Evolutionary conservation across 495 filamentous ascomycete genomes (phyloP).

Genomic region (Penicillium fimorum): DNA sequence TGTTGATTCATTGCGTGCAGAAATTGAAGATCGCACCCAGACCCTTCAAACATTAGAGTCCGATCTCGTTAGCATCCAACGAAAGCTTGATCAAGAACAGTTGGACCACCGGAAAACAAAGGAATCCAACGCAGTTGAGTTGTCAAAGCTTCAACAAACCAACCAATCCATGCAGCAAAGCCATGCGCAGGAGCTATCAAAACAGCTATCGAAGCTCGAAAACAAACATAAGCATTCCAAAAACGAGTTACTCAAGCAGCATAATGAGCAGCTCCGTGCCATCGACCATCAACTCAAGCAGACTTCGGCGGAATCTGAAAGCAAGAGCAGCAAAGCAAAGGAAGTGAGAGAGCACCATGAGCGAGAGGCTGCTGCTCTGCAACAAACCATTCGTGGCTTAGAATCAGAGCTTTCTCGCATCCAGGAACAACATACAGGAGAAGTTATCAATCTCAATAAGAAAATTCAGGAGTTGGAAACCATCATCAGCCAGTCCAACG

Average conservation of each 20-base stretch:
- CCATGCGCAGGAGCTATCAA: slow-evolving; percentile 59
- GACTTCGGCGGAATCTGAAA: slow-evolving; percentile 52
- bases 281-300: slow-evolving; percentile 48
- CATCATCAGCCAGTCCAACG: slow-evolving; percentile 51
- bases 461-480: slow-evolving; percentile 56
- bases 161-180: slow-evolving; percentile 69
- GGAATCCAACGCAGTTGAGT: slow-evolving; percentile 63
- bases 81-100: slow-evolving; percentile 73
- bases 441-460: slow-evolving; percentile 56
- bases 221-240: slow-evolving; percentile 46
- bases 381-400: slow-evolving; percentile 55
- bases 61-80: slow-evolving; percentile 62
- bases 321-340: slow-evolving; percentile 41
- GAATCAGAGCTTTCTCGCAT: slow-evolving; percentile 61
- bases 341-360: slow-evolving; percentile 54
- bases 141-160: slow-evolving; percentile 63
- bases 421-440: slow-evolving; percentile 50
- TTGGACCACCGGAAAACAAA: slow-evolving; percentile 70
- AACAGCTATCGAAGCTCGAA: slow-evolving; percentile 50
- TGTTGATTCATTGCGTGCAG: slow-evolving; percentile 75
- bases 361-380: slow-evolving; percentile 61
- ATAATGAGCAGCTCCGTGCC: slow-evolving; percentile 49
- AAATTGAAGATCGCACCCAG: slow-evolving; percentile 70
- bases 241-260: slow-evolving; percentile 46
- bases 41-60: slow-evolving; percentile 66